These are phyloP conservation scores for Sideroxylon spinosum DNA, from an alignment of 179 eudicot species.

Conservation along the genomic window DNA sequence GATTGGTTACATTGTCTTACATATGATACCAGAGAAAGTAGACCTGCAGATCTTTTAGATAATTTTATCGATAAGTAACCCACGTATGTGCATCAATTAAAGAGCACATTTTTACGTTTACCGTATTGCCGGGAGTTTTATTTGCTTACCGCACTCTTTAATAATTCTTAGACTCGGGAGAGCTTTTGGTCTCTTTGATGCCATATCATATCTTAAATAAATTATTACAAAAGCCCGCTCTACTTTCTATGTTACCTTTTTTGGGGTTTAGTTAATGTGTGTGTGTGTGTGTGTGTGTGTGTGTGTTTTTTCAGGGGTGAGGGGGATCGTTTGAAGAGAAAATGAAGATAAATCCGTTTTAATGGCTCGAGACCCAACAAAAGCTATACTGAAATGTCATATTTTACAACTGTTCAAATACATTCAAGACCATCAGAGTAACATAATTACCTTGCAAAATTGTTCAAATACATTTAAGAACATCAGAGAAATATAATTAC, in stretches of 20 bases:
- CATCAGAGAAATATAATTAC: constrained; percentile 32
- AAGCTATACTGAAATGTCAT: background rate
- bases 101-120: no score
- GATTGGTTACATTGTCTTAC: no score
- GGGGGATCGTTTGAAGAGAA: background rate
- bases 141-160: no score
- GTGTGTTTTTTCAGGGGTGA: no score
- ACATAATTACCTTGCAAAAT: constrained; percentile 61
- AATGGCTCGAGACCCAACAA: background rate
- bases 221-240: background rate
- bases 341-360: background rate
- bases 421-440: background rate
- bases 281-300: no score
- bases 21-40: background rate
- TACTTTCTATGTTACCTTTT: background rate
- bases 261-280: no score
- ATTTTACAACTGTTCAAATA: constrained; percentile 1
- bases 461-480: background rate
- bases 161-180: no score
- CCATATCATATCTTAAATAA: background rate
- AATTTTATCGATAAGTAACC: no score
- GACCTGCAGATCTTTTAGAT: background rate
- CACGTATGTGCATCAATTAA: no score
- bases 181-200: background rate
- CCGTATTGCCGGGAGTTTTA: no score